Conservation (phyloP, 306 rosid genomes). For the Hippophae rhamnoides region DNA sequence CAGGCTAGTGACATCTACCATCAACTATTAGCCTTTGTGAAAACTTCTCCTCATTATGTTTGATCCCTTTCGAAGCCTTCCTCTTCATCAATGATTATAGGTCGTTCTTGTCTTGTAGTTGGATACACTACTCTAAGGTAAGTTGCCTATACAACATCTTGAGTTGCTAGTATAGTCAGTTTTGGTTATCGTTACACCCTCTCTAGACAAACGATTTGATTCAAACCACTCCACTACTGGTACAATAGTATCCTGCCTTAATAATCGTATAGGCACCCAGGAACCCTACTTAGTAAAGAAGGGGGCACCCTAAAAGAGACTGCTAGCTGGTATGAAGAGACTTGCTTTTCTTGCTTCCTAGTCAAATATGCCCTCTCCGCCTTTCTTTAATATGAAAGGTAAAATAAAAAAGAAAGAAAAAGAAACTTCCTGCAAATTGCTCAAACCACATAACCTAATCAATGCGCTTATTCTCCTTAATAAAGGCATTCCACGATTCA, state of each 20-base stretch:
- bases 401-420: not conserved
- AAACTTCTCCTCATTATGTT: too few species aligned
- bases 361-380: not conserved
- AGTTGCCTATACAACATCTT: too few species aligned
- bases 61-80: too few species aligned
- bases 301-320: too few species aligned
- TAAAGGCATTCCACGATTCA: too few species aligned
- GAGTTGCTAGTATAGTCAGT: not conserved
- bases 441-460: not conserved
- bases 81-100: too few species aligned
- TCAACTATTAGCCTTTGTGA: too few species aligned
- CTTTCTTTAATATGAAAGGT: not conserved
- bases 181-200: slow-evolving; percentile 3
- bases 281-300: slow-evolving; percentile 1
- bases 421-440: not conserved
- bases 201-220: not conserved
- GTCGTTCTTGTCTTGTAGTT: too few species aligned
- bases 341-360: not conserved
- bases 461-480: not conserved
- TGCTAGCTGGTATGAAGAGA: too few species aligned
- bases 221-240: not conserved
- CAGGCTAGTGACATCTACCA: too few species aligned
- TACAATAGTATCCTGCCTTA: not conserved
- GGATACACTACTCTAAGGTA: too few species aligned
- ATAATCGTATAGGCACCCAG: too few species aligned